Conservation (phyloP, 306 rosid species). For the Prunus mume region DNA sequence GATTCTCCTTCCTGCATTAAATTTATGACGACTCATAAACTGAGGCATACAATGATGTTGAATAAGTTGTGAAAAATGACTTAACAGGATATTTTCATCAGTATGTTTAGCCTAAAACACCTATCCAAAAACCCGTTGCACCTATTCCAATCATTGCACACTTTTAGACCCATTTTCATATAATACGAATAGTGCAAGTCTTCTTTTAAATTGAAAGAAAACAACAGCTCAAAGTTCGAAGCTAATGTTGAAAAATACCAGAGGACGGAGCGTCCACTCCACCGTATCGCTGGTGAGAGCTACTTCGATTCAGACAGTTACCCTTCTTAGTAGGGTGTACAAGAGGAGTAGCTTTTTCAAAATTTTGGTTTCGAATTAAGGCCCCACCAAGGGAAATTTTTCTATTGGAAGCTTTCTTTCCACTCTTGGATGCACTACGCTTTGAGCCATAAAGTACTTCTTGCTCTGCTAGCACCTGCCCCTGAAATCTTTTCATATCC, state of each 20-base stretch:
- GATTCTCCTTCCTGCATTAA: conserved; percentile 37
- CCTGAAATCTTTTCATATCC: conserved; percentile 43
- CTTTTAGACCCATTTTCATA: not conserved
- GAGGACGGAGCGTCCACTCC: conserved; percentile 34
- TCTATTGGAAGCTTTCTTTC: conserved; percentile 33
- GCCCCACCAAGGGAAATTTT: conserved; percentile 54
- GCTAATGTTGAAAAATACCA: conserved; percentile 15
- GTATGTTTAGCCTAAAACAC: not conserved
- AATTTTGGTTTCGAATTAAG: conserved; percentile 48
- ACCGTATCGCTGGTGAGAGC: conserved; percentile 29
- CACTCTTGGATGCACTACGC: conserved; percentile 40
- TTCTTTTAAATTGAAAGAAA: not conserved
- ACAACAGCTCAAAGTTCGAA: too few relatives aligned
- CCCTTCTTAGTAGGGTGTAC: conserved; percentile 44
- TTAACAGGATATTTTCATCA: not conserved
- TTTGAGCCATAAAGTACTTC: conserved; percentile 56
- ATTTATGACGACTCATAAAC: not conserved
- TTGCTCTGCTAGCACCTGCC: conserved; percentile 54
- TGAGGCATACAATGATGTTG: not conserved
- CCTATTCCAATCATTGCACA: not conserved
- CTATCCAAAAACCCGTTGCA: not conserved
- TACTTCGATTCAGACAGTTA: conserved; percentile 30
- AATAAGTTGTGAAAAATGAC: not conserved
- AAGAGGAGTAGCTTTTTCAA: conserved; percentile 33
- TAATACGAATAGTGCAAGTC: not conserved